These are phyloP conservation scores for Paramecium primaurelia DNA, from an alignment of 73 alveolate species.

Conservation along the genomic window DNA sequence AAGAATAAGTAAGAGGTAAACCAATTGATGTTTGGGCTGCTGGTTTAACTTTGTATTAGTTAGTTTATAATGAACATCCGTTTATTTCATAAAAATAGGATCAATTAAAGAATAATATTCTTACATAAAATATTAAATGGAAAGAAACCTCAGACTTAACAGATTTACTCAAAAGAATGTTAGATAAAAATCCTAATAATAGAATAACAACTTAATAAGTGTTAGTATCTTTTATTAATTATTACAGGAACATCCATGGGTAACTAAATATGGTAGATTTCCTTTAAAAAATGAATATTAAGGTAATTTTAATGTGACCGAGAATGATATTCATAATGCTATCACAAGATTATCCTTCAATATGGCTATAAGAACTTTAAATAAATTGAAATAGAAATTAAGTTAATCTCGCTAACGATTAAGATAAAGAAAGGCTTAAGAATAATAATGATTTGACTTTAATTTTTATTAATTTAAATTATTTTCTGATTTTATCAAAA, in stretches of 20 bases:
- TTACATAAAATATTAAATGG: background rate
- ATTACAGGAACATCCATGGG: background rate
- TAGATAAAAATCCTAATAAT: constrained; percentile 34
- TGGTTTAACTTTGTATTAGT: constrained; percentile 58
- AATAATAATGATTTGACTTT: background rate
- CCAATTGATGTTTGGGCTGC: constrained; percentile 67
- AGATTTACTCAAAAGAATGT: background rate
- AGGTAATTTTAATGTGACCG: background rate
- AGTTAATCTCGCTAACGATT: background rate
- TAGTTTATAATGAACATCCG: constrained; percentile 46
- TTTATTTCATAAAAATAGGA: constrained; percentile 5
- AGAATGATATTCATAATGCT: background rate
- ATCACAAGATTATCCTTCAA: background rate
- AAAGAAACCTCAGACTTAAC: background rate
- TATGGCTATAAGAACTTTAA: background rate
- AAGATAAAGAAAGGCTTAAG: background rate
- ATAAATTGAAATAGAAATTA: background rate
- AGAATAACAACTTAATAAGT: background rate
- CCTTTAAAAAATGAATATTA: background rate
- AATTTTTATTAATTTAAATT: background rate
- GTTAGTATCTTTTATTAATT: background rate
- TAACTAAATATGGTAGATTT: constrained; percentile 2
- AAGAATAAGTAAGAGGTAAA: constrained; percentile 26
- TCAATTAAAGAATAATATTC: constrained; percentile 26
- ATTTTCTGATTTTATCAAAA: background rate